Percentiles rank a stretch among this genome's conserved stretches.
phyloP scores from a whole-genome alignment of 371 early-diverging fungal species.

The Entomophthora muscae region DNA sequence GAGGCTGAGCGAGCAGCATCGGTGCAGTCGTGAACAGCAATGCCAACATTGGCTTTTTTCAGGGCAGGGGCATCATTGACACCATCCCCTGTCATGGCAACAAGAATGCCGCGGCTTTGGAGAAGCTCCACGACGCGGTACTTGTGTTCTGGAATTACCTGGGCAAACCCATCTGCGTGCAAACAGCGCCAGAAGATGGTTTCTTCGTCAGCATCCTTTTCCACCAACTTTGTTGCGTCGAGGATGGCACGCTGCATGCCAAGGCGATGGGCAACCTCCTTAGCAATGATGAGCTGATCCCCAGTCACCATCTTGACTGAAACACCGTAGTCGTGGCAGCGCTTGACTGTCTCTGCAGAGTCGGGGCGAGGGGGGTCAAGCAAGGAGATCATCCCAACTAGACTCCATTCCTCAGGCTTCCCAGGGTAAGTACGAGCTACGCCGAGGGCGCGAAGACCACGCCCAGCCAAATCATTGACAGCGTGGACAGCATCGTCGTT shows the following conservation, averaged over 20 bases:
- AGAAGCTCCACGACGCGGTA: conserved; percentile 77
- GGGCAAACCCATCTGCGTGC: conserved; percentile 87
- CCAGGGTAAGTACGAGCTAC: conserved; percentile 61
- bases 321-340: conserved; percentile 51
- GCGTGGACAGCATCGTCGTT: conserved; percentile 55
- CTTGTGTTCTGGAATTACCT: conserved; percentile 93
- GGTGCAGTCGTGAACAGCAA: conserved; percentile 68
- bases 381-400: conserved; percentile 59
- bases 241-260: conserved; percentile 65
- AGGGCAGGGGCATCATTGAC: conserved; percentile 89
- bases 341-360: conserved; percentile 35
- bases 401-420: conserved; percentile 36
- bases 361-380: conserved; percentile 74
- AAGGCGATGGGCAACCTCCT: conserved; percentile 68
- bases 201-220: conserved; percentile 65
- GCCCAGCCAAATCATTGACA: conserved; percentile 63
- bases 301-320: conserved; percentile 77
- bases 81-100: conserved; percentile 86
- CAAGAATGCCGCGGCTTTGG: conserved; percentile 43
- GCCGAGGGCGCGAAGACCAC: conserved; percentile 81
- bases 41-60: conserved; percentile 53
- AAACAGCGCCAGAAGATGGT: conserved; percentile 61
- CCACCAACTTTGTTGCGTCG: conserved; percentile 54
- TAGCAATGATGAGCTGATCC: conserved; percentile 76
- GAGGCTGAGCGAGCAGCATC: conserved; percentile 81